phyloP scores from a whole-genome alignment of 1,284 basidiomycete species.

The Pholiota adiposa region DNA sequence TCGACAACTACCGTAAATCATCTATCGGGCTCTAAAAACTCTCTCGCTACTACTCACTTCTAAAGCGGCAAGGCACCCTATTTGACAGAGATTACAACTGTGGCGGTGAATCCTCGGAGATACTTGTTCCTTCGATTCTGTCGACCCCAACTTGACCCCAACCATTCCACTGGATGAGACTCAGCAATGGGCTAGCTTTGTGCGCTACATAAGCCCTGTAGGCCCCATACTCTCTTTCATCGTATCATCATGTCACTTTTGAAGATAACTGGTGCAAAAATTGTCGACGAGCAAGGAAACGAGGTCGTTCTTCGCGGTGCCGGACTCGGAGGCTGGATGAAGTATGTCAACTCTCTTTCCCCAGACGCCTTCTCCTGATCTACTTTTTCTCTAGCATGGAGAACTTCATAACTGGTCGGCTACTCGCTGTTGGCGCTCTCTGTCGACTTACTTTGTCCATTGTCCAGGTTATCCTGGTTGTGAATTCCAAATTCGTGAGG shows the following conservation, averaged over 20 bases:
- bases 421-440: background rate
- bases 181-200: background rate
- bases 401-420: slow-evolving; percentile 44
- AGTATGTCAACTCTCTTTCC: slow-evolving; percentile 42
- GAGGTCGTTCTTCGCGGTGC: slow-evolving; percentile 70
- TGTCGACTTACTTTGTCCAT: background rate
- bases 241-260: slow-evolving; percentile 44
- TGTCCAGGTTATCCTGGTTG: slow-evolving; percentile 40
- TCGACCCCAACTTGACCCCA: too few species aligned
- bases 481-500: slow-evolving; percentile 62
- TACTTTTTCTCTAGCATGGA: slow-evolving; percentile 36
- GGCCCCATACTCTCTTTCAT: background rate
- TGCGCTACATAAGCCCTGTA: background rate
- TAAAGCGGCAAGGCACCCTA: too few species aligned
- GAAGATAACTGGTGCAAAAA: slow-evolving; percentile 58
- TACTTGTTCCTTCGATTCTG: too few species aligned
- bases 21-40: too few species aligned
- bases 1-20: too few species aligned
- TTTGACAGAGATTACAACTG: too few species aligned
- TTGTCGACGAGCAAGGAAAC: slow-evolving; percentile 59
- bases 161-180: too few species aligned
- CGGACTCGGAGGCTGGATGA: slow-evolving; percentile 77
- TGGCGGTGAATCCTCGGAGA: too few species aligned
- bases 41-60: too few species aligned
- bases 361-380: background rate